Conservation (phyloP, 1,284 basidiomycete genomes). For the Puccinia brachypodii region DNA sequence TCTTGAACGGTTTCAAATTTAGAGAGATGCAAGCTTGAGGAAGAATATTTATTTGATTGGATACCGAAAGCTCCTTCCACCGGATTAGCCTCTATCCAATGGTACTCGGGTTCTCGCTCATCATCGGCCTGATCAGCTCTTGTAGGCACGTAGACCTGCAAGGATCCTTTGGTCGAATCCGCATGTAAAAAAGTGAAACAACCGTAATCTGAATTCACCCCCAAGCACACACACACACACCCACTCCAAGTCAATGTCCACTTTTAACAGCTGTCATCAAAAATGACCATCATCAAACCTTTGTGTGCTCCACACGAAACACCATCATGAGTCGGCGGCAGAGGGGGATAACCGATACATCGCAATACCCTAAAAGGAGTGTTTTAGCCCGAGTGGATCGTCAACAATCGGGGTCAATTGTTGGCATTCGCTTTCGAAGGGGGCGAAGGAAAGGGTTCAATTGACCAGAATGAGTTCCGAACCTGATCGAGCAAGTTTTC, state of each 20-base stretch:
- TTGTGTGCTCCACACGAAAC: conserved; percentile 81
- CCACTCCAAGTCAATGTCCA: neutral
- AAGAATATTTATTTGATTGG: conserved; percentile 69
- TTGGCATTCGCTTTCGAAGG: neutral
- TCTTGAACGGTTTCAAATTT: neutral
- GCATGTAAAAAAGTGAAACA: conserved; percentile 70
- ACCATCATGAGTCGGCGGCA: conserved; percentile 73
- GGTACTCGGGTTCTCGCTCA: conserved; percentile 47
- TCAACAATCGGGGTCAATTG: neutral
- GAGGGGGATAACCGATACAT: conserved; percentile 71
- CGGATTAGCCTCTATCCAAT: conserved; percentile 62
- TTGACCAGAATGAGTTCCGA: conserved; percentile 80
- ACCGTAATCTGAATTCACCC: conserved; percentile 84
- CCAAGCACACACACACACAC: conserved; percentile 57
- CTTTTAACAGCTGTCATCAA: conserved; percentile 29
- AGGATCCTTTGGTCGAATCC: conserved; percentile 71
- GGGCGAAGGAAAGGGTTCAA: conserved; percentile 55
- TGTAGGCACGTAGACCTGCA: conserved; percentile 70
- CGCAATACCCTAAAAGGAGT: conserved; percentile 17
- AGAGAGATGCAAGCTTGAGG: neutral
- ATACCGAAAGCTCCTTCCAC: conserved; percentile 72
- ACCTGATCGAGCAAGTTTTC: conserved; percentile 66
- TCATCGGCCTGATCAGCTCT: conserved; percentile 56
- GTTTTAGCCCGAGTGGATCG: neutral
- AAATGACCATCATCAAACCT: conserved; percentile 58